Base-by-base conservation (phyloP, 768 basidiomycete species). In the Mycena chlorophos region DNA sequence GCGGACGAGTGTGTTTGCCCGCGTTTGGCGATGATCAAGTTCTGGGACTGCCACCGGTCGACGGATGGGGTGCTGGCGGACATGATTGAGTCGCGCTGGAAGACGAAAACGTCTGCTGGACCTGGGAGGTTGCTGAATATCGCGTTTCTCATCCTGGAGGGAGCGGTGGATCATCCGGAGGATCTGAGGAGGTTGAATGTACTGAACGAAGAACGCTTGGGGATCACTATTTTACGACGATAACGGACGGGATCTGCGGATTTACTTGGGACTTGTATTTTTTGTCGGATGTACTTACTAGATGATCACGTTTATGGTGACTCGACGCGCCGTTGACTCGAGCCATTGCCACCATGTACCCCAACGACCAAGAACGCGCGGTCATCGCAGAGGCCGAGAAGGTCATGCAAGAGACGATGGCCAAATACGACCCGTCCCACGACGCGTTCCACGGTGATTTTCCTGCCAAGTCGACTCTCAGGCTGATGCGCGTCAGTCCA, bases 391-490 rank as follows among this genome's bases (percentile, higher is more conserved):
- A 75, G 13, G 87, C 87, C 1, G 86, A 91, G 65, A 75, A 78
- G 59, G 76, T 89, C 45, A 90, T 91, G 89, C 62, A 77, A 40
- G 75, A 86, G 43, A 82, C 81, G 1, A 91, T 91, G 91, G 78
- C 83, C 2, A 75, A 82, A 59, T 90, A 89, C 65, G 91, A 91
- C 65, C 83, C 89, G 4, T 90, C 89, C 27, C 91, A 92, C 65
- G 91, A 93, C 68, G 79, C 77, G 49, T 85, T 81, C 58, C 91
- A 93, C 65, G 89, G 89, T 89, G n/a, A n/a, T n/a, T n/a, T n/a
- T n/a, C n/a, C n/a, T n/a, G n/a, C n/a, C n/a, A n/a, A 34, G 31
- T 8, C 40, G 13, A 22, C 40, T 42, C 40, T 12, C 20, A 42
- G 22, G 8, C 20, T n/a, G 27, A 29, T 40, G 54, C 65, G 49